Evolutionary conservation across 306 rosid species (phyloP).

Genomic region (Acacia acuminata): DNA sequence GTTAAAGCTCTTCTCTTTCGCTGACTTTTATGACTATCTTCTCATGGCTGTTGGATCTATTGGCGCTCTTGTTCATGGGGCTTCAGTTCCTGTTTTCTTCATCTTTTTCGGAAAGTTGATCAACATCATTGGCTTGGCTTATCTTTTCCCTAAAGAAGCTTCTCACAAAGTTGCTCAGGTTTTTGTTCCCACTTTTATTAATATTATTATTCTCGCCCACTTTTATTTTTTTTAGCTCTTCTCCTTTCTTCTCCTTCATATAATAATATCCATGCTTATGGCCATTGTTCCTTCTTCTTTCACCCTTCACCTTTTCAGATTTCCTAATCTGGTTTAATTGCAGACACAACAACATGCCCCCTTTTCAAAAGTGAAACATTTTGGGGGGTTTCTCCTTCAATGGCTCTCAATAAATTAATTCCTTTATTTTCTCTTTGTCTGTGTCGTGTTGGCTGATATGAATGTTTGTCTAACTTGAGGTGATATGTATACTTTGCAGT

Average conservation of each 20-base stretch:
- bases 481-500: slow-evolving; percentile 54
- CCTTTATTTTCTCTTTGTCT: background rate
- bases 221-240: background rate
- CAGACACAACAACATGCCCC: background rate
- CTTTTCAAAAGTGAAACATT: background rate
- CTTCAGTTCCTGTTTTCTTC: slow-evolving; percentile 91
- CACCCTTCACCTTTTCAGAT: background rate
- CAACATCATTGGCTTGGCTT: slow-evolving; percentile 88
- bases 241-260: background rate
- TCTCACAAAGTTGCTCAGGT: slow-evolving; percentile 94
- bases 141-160: slow-evolving; percentile 88
- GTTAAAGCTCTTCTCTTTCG: slow-evolving; percentile 71
- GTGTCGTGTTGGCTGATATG: background rate
- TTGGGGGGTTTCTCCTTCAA: background rate
- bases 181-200: background rate
- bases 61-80: slow-evolving; percentile 91
- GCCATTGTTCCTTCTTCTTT: background rate
- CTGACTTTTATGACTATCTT: slow-evolving; percentile 72
- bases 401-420: background rate
- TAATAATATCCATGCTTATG: background rate
- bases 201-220: no score
- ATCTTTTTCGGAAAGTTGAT: slow-evolving; percentile 90
- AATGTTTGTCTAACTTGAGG: background rate
- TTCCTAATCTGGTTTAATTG: background rate
- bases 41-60: slow-evolving; percentile 79